Conservation (phyloP, 352 stramenopile species). For the Phytophthora hybrid region DNA sequence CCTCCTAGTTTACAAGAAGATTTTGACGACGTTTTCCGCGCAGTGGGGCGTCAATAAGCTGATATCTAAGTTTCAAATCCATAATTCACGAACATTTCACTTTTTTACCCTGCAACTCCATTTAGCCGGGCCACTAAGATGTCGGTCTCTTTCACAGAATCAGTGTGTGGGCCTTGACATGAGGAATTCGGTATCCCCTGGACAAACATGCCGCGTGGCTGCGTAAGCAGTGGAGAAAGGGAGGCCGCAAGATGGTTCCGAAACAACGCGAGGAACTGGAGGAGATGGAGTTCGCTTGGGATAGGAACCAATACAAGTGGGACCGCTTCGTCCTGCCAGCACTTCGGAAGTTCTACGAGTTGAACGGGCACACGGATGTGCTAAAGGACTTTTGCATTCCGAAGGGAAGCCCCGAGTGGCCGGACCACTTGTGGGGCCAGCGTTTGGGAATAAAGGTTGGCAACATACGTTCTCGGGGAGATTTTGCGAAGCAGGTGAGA, state of each 20-base stretch:
- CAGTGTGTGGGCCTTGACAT: no score
- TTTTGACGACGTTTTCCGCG: no score
- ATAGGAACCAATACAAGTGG: constrained; percentile 18
- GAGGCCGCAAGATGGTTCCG: background rate
- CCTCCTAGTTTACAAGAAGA: no score
- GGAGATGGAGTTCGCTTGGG: constrained; percentile 13
- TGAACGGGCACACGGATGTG: constrained; percentile 44
- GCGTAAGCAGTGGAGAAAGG: background rate
- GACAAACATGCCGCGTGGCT: background rate
- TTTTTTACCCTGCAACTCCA: no score
- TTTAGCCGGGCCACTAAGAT: no score
- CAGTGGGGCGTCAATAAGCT: no score
- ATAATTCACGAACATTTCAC: no score
- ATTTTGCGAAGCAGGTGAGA: constrained; percentile 25
- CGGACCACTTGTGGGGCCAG: constrained; percentile 28
- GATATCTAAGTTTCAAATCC: no score
- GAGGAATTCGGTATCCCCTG: no score
- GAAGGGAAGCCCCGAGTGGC: constrained; percentile 18
- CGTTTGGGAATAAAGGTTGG: constrained; percentile 29
- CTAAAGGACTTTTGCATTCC: constrained; percentile 31
- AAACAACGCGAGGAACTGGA: constrained; percentile 5
- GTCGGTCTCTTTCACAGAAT: no score
- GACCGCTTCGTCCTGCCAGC: constrained; percentile 19
- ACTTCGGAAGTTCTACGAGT: constrained; percentile 11
- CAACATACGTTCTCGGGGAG: background rate